phyloP scores from a whole-genome alignment of 202 grass and related monocot species.

The Carex sylvatica region DNA sequence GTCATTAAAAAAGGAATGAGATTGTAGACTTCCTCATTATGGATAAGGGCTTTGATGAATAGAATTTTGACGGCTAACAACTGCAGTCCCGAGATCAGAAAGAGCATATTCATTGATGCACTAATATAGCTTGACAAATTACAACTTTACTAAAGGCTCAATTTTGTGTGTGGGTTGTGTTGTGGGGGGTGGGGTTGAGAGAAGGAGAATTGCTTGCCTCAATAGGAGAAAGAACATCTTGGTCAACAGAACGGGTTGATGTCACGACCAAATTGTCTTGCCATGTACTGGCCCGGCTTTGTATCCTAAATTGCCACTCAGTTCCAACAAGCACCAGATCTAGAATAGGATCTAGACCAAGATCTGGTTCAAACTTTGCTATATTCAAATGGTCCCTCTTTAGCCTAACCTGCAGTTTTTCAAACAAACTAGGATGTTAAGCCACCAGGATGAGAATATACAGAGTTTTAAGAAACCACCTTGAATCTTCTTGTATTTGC shows the following conservation, averaged over 20 bases:
- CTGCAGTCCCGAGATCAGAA: neutral
- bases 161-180: neutral
- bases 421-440: slow-evolving; percentile 25
- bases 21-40: neutral
- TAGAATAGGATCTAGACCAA: slow-evolving; percentile 91
- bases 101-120: neutral
- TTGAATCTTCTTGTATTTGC: neutral
- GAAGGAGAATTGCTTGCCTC: slow-evolving; percentile 47
- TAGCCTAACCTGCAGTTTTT: slow-evolving; percentile 74
- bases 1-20: neutral
- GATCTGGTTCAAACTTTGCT: slow-evolving; percentile 96
- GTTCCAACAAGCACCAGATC: slow-evolving; percentile 94
- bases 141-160: neutral
- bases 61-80: neutral
- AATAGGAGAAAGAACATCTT: slow-evolving; percentile 86
- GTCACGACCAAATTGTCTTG: slow-evolving; percentile 94
- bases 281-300: slow-evolving; percentile 96
- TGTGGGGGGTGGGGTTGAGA: neutral
- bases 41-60: neutral
- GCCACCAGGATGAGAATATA: neutral
- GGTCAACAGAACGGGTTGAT: slow-evolving; percentile 84
- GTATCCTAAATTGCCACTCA: slow-evolving; percentile 97
- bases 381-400: slow-evolving; percentile 95
- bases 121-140: neutral
- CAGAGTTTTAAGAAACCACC: neutral